These are phyloP conservation scores for Austroboletus niveus DNA, from an alignment of 1,284 basidiomycete genomes.

Conservation along the genomic window DNA sequence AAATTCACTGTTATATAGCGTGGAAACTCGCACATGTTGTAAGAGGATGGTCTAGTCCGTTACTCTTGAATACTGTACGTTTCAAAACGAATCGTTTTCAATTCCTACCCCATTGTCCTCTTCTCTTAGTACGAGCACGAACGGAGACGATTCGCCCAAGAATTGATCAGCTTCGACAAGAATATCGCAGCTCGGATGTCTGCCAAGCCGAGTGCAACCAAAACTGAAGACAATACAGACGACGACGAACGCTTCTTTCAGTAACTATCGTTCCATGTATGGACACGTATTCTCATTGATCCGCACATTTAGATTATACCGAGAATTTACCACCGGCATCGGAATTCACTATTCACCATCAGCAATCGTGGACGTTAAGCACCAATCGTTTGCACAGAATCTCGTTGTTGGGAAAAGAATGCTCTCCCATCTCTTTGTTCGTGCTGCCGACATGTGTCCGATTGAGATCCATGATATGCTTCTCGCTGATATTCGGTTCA, in stretches of 20 bases:
- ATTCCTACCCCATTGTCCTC: not conserved
- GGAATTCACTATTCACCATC: not conserved
- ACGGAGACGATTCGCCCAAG: constrained; percentile 69
- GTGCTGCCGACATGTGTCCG: not conserved
- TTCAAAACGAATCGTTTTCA: not conserved
- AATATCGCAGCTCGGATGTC: constrained; percentile 76
- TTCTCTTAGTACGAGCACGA: constrained; percentile 57
- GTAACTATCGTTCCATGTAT: constrained; percentile 33
- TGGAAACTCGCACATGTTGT: not conserved
- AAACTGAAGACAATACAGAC: constrained; percentile 58
- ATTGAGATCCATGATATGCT: not conserved
- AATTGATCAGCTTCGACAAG: constrained; percentile 79
- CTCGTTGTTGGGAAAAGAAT: not conserved
- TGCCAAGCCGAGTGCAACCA: constrained; percentile 62
- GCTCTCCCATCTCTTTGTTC: not conserved
- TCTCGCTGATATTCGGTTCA: not conserved
- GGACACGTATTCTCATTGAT: not conserved
- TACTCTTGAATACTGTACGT: constrained; percentile 68
- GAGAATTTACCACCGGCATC: not conserved
- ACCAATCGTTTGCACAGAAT: not conserved
- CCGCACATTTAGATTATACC: not conserved
- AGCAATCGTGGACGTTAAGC: not conserved
- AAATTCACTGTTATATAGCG: not conserved
- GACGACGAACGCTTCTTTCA: constrained; percentile 63
- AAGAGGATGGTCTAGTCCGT: constrained; percentile 39